Percentiles rank a stretch among this genome's conserved stretches.
Conservation (phyloP, 176 grass and related monocot species). For the Cenchrus fungigraminus region DNA sequence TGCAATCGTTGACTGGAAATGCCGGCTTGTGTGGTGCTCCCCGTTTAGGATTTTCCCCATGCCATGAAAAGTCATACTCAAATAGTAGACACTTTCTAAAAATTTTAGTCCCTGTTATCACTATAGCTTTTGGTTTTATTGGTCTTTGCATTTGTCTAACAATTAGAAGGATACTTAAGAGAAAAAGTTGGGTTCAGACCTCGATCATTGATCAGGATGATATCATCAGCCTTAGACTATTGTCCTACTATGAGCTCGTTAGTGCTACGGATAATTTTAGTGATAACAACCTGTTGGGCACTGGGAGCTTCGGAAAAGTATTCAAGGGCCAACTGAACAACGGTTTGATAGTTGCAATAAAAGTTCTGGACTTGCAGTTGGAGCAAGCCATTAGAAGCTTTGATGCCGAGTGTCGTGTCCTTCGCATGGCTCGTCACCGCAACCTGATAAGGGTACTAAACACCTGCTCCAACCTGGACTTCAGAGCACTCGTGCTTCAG, state of each 20-base stretch:
- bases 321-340: background rate
- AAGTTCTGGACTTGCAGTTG: background rate
- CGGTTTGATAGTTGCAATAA: background rate
- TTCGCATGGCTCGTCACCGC: background rate
- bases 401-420: background rate
- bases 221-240: too few species aligned
- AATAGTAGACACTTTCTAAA: too few species aligned
- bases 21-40: background rate
- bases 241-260: background rate
- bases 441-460: background rate
- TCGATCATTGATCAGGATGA: background rate
- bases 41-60: background rate
- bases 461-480: background rate
- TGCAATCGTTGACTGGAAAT: background rate
- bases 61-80: background rate
- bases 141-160: background rate
- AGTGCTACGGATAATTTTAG: background rate
- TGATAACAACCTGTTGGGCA: background rate
- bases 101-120: too few species aligned
- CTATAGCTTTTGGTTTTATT: background rate
- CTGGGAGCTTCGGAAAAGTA: background rate
- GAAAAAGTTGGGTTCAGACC: too few species aligned
- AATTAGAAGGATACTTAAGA: background rate
- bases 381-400: background rate
- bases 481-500: background rate